Evolutionary conservation across 1,139 yeast genomes (phyloP).

Genomic region (Magnusiomyces tetraspermus): DNA sequence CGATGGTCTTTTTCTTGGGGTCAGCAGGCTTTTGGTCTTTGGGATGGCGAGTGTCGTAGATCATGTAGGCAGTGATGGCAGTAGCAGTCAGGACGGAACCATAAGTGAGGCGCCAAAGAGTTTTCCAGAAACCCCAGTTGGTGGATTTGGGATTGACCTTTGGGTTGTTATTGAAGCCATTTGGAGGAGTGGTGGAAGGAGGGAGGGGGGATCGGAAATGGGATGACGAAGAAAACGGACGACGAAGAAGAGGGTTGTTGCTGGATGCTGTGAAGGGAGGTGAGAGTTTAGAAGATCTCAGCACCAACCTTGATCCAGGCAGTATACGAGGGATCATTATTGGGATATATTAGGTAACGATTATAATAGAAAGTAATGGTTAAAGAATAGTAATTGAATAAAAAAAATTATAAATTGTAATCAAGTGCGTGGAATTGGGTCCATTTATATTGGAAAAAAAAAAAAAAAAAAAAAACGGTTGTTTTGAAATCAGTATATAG

Average conservation of each 20-base stretch:
- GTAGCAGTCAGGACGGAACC: constrained; percentile 26
- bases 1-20: constrained; percentile 73
- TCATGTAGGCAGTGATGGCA: constrained; percentile 28
- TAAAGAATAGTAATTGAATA: neutral
- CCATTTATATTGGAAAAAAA: no score
- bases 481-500: no score
- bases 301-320: neutral
- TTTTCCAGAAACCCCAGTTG: constrained; percentile 24
- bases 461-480: no score
- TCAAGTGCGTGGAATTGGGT: no score
- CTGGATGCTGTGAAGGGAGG: no score
- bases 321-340: neutral
- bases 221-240: neutral
- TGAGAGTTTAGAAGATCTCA: neutral
- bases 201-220: neutral
- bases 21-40: constrained; percentile 30
- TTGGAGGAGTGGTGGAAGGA: neutral
- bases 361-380: no score
- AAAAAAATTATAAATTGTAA: no score
- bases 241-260: neutral
- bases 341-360: neutral
- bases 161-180: neutral
- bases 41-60: constrained; percentile 34
- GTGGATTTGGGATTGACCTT: neutral
- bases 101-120: constrained; percentile 30